phyloP scores from a whole-genome alignment of 805 yeast species.

The Saccharomycopsis capsularis region DNA sequence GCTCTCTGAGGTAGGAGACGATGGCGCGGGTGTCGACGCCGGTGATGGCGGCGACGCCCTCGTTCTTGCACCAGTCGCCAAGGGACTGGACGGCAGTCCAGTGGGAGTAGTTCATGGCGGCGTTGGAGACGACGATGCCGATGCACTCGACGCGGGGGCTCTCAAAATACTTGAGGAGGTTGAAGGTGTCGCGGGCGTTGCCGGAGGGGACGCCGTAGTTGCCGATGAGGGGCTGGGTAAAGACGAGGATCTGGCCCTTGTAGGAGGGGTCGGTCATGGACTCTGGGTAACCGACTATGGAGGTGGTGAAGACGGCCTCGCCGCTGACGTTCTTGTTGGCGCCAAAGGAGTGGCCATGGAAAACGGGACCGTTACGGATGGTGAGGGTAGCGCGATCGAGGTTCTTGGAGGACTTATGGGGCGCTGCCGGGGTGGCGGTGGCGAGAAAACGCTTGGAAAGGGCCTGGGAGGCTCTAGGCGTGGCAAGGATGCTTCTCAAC shows the following conservation, averaged over 20 bases:
- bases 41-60: slow-evolving; percentile 91
- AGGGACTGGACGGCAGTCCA: slow-evolving; percentile 99
- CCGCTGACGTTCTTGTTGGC: slow-evolving; percentile 90
- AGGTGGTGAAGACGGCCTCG: slow-evolving; percentile 97
- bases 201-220: slow-evolving; percentile 97
- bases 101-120: slow-evolving; percentile 92
- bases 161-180: slow-evolving; percentile 84
- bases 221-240: slow-evolving; percentile 96
- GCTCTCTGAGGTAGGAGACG: slow-evolving; percentile 88
- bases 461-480: too few species aligned
- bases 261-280: slow-evolving; percentile 99
- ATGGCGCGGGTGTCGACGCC: slow-evolving; percentile 97
- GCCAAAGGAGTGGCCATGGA: slow-evolving; percentile 92
- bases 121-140: slow-evolving; percentile 95
- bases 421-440: background rate
- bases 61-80: slow-evolving; percentile 93
- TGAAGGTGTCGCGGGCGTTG: slow-evolving; percentile 71
- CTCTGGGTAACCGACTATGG: slow-evolving; percentile 97
- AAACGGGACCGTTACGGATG: slow-evolving; percentile 87
- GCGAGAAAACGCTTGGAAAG: background rate
- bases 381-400: slow-evolving; percentile 84
- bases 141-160: slow-evolving; percentile 86
- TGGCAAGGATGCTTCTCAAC: too few species aligned
- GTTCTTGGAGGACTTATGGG: slow-evolving; percentile 8
- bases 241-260: slow-evolving; percentile 91